A percentile compares a stretch with the other conserved stretches of the same genome.
phyloP scores from a whole-genome alignment of 2,329 filamentous ascomycete species.

The Beauveria caledonica region DNA sequence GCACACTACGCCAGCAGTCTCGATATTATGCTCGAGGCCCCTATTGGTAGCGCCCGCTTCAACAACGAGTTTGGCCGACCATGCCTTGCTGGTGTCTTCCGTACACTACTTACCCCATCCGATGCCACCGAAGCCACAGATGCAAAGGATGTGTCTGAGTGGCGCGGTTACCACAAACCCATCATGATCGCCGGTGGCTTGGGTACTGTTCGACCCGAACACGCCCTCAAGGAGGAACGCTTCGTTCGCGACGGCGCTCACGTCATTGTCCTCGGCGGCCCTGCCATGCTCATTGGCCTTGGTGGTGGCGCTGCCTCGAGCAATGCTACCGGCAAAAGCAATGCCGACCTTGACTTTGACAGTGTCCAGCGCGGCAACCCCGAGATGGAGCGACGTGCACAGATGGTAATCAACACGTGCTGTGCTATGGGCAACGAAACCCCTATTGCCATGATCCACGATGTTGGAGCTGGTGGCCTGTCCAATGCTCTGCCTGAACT shows the following conservation, averaged over 20 bases:
- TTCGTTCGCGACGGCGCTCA: slow-evolving; percentile 82
- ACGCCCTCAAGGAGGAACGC: slow-evolving; percentile 75
- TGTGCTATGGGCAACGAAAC: slow-evolving; percentile 74
- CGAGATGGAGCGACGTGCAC: slow-evolving; percentile 88
- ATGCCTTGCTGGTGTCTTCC: slow-evolving; percentile 81
- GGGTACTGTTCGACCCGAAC: slow-evolving; percentile 82
- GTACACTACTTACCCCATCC: slow-evolving; percentile 71
- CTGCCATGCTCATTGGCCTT: slow-evolving; percentile 94
- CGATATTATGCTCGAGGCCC: slow-evolving; percentile 96
- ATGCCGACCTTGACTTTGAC: slow-evolving; percentile 89
- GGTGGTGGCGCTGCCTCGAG: slow-evolving; percentile 93
- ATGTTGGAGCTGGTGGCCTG: slow-evolving; percentile 85
- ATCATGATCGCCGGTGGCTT: slow-evolving; percentile 98
- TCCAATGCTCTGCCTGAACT: slow-evolving; percentile 74
- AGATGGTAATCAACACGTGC: slow-evolving; percentile 97
- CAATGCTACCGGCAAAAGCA: slow-evolving; percentile 78
- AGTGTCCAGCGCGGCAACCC: slow-evolving; percentile 96
- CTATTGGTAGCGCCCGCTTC: slow-evolving; percentile 88
- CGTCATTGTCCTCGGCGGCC: slow-evolving; percentile 86
- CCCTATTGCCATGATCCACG: slow-evolving; percentile 94
- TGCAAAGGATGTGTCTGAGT: slow-evolving; percentile 47
- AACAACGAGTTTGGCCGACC: slow-evolving; percentile 97
- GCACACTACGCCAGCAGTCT: slow-evolving; percentile 87
- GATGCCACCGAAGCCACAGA: slow-evolving; percentile 28
- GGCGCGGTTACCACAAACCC: slow-evolving; percentile 92